phyloP scores from a whole-genome alignment of 2,329 filamentous ascomycete species.

The Elsinoe fawcettii region DNA sequence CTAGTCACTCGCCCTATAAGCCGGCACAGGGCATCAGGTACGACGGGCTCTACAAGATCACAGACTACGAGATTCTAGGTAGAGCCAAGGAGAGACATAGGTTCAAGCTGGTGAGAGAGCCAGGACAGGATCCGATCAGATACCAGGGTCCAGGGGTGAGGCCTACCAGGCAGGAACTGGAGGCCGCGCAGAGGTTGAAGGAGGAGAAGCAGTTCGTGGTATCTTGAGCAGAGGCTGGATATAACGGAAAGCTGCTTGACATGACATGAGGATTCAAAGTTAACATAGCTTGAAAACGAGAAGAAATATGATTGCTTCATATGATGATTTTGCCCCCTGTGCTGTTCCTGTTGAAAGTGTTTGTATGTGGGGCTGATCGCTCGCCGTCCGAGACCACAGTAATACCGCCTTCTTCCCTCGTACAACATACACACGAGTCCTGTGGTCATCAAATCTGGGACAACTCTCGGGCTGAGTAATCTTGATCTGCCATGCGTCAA shows the following conservation, averaged over 20 bases:
- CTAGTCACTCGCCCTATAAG: conserved; percentile 34
- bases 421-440: too few relatives aligned
- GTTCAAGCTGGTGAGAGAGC: conserved; percentile 41
- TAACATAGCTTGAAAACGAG: background rate
- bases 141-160: conserved; percentile 34
- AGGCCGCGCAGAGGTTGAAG: conserved; percentile 2
- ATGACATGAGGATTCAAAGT: background rate
- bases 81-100: conserved; percentile 35
- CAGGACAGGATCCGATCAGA: conserved; percentile 43
- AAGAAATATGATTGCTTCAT: too few relatives aligned
- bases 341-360: too few relatives aligned
- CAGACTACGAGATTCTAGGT: conserved; percentile 34
- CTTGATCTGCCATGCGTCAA: background rate
- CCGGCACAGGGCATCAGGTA: conserved; percentile 48
- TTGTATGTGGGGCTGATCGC: too few relatives aligned
- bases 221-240: background rate
- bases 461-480: too few relatives aligned
- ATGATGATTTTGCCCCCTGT: too few relatives aligned
- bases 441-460: too few relatives aligned
- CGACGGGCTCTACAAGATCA: conserved; percentile 49
- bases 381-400: too few relatives aligned
- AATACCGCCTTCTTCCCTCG: too few relatives aligned
- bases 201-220: conserved; percentile 16
- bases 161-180: conserved; percentile 35
- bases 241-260: background rate